Percentiles rank a stretch among this genome's conserved stretches.
Conservation (phyloP, 306 rosid species). For the Ochetophila trinervis region DNA sequence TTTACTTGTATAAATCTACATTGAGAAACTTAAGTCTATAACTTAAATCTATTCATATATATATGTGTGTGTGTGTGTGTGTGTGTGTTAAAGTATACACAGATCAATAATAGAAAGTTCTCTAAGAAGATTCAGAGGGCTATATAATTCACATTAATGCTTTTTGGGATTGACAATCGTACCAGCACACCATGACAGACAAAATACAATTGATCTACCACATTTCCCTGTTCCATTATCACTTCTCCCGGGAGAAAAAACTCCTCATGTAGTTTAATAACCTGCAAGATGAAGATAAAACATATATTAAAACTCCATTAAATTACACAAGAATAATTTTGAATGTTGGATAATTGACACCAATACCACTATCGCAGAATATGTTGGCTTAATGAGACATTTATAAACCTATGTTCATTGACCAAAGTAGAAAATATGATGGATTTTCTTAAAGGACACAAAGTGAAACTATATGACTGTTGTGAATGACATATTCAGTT, state of each 20-base stretch:
- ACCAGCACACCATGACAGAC: slow-evolving; percentile 90
- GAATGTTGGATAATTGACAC: too few species aligned
- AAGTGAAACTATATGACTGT: too few species aligned
- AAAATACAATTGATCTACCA: slow-evolving; percentile 89
- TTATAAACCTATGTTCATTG: not conserved
- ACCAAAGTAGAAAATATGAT: slow-evolving; percentile 4
- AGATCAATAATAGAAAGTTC: slow-evolving; percentile 1
- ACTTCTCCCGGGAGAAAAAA: slow-evolving; percentile 96
- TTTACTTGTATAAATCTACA: not conserved
- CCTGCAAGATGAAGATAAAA: slow-evolving; percentile 47
- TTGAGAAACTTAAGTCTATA: not conserved
- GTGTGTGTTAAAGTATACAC: too few species aligned
- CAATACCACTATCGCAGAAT: too few species aligned
- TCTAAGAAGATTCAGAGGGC: slow-evolving; percentile 9
- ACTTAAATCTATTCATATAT: too few species aligned
- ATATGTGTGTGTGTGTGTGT: too few species aligned
- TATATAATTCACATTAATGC: slow-evolving; percentile 6
- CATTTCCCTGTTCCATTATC: slow-evolving; percentile 85
- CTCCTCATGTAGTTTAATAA: slow-evolving; percentile 81
- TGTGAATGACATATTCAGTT: too few species aligned
- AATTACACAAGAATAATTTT: not conserved
- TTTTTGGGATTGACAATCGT: slow-evolving; percentile 29
- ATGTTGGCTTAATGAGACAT: too few species aligned
- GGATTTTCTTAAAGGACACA: too few species aligned
- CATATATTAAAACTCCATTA: slow-evolving; percentile 17